Evolutionary conservation across 2,329 filamentous ascomycete species (phyloP).

Genomic region (Escovopsis sp.): DNA sequence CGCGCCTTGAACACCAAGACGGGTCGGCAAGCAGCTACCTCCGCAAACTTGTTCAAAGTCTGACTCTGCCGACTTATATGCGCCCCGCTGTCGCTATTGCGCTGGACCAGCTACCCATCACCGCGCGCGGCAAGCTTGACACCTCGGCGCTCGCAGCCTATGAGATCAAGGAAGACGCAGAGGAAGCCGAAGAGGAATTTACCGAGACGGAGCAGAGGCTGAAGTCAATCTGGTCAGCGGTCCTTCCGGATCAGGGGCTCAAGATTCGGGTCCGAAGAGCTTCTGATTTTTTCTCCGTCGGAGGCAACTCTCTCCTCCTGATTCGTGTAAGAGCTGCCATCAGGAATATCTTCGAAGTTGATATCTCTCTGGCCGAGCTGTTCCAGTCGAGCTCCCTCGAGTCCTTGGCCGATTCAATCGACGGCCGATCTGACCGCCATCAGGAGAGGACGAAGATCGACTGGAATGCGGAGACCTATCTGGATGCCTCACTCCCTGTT

Average conservation of each 20-base stretch:
- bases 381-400: conserved; percentile 22
- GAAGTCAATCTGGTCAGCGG: not conserved
- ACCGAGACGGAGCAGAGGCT: not conserved
- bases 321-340: conserved; percentile 21
- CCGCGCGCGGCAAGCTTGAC: conserved; percentile 16
- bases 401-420: conserved; percentile 21
- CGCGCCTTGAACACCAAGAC: not conserved
- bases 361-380: conserved; percentile 19
- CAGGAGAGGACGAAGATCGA: conserved; percentile 6
- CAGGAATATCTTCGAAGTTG: conserved; percentile 14
- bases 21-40: conserved; percentile 2
- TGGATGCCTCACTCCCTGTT: not conserved
- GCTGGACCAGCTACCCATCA: conserved; percentile 15
- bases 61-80: conserved; percentile 20
- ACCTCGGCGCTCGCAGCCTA: conserved; percentile 10
- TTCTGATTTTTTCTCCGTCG: conserved; percentile 24
- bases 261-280: not conserved
- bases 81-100: conserved; percentile 13
- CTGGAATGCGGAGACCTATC: conserved; percentile 11
- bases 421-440: conserved; percentile 1
- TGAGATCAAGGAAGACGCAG: conserved; percentile 3
- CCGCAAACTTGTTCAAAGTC: conserved; percentile 2
- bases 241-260: not conserved
- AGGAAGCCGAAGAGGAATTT: not conserved
- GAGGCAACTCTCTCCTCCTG: conserved; percentile 25